Base-by-base conservation (phyloP, 1,284 basidiomycete genomes). In the Pterulicium gracile region DNA sequence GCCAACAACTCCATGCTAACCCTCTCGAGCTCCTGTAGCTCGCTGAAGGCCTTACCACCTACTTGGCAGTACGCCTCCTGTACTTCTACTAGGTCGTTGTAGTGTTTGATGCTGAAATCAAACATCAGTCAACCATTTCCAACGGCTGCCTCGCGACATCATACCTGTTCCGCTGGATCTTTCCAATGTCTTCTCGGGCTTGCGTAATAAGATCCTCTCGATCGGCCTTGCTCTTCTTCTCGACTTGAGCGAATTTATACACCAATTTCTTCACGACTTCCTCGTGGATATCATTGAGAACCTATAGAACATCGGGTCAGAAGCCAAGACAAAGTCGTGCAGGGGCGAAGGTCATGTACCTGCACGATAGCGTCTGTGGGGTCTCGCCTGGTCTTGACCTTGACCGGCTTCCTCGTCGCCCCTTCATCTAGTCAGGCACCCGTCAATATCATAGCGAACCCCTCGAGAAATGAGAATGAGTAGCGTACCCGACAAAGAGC, bases 101-200 rank as follows among this genome's bases (percentile, higher is more conserved):
- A 39, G 4, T 39, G 36, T 39, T 39, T 39, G 15, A 39, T 39
- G 19, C 36, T 39, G 36, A 7, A 17, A 10, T 17, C 15, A 10
- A 13, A 10, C 15, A 7, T 18, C 19, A 13, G 19, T 13, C 15
- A 7, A 39, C 15, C 36, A 39, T 7, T 7, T 13, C 15, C 5
- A 17, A 39, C 36, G 36, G 7, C n/a, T 15, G 19, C 5, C 36
- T 17, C 15, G n/a, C 36, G 7, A 39, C 4, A 18, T 4, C 4
- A 10, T 39, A 39, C 36, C 36, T 39, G n/a, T 39, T 39, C 36
- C 15, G 36, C 15, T 39, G 36, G n/a, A 39, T 39, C 36, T 5
- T 39, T 18, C 15, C n/a, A 39, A 39, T 17, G 15, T 39, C 36
- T 7, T 17, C 7, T 17, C 5, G 7, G 15, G 36, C 36, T 17